These are phyloP conservation scores for Pyrus betulifolia DNA, from an alignment of 306 rosid genomes.

Conservation along the genomic window DNA sequence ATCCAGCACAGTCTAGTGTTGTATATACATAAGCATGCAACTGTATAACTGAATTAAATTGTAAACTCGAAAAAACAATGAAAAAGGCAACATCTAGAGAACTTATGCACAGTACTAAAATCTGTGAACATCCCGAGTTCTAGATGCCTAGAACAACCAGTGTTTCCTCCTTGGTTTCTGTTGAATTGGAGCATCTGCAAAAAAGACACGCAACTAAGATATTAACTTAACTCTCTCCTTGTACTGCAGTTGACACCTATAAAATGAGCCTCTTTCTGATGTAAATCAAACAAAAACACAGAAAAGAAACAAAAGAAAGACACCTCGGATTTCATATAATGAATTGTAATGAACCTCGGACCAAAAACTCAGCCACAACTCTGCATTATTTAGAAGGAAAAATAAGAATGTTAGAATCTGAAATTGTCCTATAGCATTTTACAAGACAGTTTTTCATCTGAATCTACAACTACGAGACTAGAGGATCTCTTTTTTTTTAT, in stretches of 20 bases:
- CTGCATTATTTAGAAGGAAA: slow-evolving; percentile 43
- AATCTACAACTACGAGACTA: no score
- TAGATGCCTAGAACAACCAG: slow-evolving; percentile 82
- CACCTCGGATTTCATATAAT: slow-evolving; percentile 57
- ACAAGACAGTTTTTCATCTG: background rate
- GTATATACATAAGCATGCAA: background rate
- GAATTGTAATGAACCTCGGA: slow-evolving; percentile 92
- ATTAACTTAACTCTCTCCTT: slow-evolving; percentile 3
- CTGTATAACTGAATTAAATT: background rate
- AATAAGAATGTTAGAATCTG: slow-evolving; percentile 7
- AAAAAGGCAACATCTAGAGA: background rate
- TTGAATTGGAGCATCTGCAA: slow-evolving; percentile 59
- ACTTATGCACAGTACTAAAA: slow-evolving; percentile 7
- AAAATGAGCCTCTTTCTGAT: background rate
- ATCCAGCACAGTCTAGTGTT: background rate
- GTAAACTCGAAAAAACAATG: background rate
- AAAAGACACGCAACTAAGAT: slow-evolving; percentile 8
- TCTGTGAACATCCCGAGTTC: slow-evolving; percentile 2
- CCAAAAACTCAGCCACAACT: slow-evolving; percentile 94
- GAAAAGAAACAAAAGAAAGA: background rate
- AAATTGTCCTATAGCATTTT: background rate
- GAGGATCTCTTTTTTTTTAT: background rate
- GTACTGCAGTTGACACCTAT: background rate
- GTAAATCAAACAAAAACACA: background rate
- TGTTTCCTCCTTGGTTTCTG: slow-evolving; percentile 64